Evolutionary conservation across 2,329 filamentous ascomycete genomes (phyloP).

Genomic region (Cladosporium oxysporum): DNA sequence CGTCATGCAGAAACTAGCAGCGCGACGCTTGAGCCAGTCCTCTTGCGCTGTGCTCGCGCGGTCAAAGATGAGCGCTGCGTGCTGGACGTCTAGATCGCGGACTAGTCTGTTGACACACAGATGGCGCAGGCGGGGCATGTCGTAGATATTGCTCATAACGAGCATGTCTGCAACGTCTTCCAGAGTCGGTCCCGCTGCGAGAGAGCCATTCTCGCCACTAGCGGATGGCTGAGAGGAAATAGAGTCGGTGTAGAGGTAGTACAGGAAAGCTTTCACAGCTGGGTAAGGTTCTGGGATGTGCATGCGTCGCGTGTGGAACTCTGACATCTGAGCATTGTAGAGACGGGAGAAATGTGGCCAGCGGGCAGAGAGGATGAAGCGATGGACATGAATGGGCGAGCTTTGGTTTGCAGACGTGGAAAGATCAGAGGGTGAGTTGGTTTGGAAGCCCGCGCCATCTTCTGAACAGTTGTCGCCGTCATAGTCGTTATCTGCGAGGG

Average conservation of each 20-base stretch:
- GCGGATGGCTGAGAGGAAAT: conserved; percentile 54
- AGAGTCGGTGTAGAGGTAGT: conserved; percentile 95
- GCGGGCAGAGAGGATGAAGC: conserved; percentile 87
- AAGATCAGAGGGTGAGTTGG: conserved; percentile 35
- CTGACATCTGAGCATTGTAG: conserved; percentile 92
- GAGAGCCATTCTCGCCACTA: conserved; percentile 18
- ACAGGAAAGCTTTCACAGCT: conserved; percentile 90
- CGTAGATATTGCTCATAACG: conserved; percentile 97
- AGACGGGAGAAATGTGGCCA: conserved; percentile 96
- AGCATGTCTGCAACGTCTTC: conserved; percentile 89
- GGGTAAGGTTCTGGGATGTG: conserved; percentile 96
- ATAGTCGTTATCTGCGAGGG: conserved; percentile 67
- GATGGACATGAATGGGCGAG: conserved; percentile 88
- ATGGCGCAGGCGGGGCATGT: conserved; percentile 88
- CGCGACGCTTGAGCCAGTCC: conserved; percentile 88
- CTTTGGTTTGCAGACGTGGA: conserved; percentile 61
- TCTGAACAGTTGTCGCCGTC: conserved; percentile 64
- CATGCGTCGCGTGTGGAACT: conserved; percentile 96
- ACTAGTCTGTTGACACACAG: conserved; percentile 88
- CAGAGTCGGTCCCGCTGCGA: conserved; percentile 60
- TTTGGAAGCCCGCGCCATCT: conserved; percentile 43
- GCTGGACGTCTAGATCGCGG: conserved; percentile 88
- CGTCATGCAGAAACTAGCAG: conserved; percentile 83
- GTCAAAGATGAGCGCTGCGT: conserved; percentile 96
- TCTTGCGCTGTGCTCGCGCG: conserved; percentile 86